A percentile compares a stretch with the other conserved stretches of the same genome.
Evolutionary conservation across 2,329 filamentous ascomycete species (phyloP).

Genomic region (Pseudohalonectria lignicola): DNA sequence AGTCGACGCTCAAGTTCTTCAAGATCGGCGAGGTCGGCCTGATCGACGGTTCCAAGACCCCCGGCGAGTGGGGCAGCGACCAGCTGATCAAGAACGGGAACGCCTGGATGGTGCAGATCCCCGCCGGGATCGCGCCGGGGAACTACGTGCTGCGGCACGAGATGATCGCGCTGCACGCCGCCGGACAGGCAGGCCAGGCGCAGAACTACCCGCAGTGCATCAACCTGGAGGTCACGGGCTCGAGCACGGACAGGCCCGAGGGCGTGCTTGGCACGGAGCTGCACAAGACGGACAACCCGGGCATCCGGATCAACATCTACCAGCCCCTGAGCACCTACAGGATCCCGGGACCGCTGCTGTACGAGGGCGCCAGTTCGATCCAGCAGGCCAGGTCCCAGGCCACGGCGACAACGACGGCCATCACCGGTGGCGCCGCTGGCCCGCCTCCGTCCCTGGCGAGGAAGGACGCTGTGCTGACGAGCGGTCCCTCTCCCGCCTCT

Average conservation of each 20-base stretch:
- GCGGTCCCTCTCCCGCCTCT: no score
- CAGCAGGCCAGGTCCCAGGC: not conserved
- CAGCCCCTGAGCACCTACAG: conserved; percentile 10
- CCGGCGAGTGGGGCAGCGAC: conserved; percentile 22
- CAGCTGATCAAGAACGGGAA: conserved; percentile 37
- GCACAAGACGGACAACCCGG: conserved; percentile 13
- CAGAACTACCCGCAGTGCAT: conserved; percentile 45
- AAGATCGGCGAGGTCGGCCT: conserved; percentile 7
- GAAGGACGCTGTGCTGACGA: no score
- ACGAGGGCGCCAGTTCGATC: not conserved
- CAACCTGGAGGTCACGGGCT: conserved; percentile 44
- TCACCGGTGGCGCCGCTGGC: no score
- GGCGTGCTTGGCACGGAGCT: conserved; percentile 10
- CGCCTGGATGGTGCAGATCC: conserved; percentile 36
- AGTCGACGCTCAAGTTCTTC: conserved; percentile 7
- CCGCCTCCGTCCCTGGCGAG: no score
- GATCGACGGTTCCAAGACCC: conserved; percentile 15
- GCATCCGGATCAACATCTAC: conserved; percentile 14
- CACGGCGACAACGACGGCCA: not conserved
- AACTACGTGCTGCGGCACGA: conserved; percentile 41
- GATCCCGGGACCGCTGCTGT: conserved; percentile 16
- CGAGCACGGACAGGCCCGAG: conserved; percentile 15
- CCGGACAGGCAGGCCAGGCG: conserved; percentile 32
- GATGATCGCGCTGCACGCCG: conserved; percentile 37
- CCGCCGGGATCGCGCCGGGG: conserved; percentile 28